Conservation (phyloP, 768 basidiomycete species). For the Kwoniella sp. region DNA sequence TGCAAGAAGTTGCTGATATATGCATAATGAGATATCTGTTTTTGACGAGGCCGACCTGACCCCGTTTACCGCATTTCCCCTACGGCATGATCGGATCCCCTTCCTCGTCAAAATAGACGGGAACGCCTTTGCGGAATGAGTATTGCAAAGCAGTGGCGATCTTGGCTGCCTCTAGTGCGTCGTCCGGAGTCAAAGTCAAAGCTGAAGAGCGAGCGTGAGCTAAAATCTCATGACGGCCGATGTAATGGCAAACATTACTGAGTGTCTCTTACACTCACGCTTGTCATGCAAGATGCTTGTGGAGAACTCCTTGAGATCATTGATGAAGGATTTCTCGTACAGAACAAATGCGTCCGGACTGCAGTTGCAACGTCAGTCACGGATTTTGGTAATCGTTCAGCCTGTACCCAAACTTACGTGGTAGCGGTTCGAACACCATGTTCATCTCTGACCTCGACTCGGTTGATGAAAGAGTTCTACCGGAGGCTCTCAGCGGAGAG, state of each 20-base stretch:
- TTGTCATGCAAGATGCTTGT: slow-evolving; percentile 27
- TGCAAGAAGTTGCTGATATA: too few species aligned
- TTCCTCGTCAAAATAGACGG: slow-evolving; percentile 30
- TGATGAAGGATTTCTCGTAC: slow-evolving; percentile 32
- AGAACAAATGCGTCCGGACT: slow-evolving; percentile 21
- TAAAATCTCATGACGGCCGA: too few species aligned
- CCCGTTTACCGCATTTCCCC: too few species aligned
- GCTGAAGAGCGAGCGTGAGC: too few species aligned
- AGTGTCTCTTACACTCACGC: slow-evolving; percentile 12
- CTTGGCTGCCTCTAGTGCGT: slow-evolving; percentile 30
- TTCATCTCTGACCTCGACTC: slow-evolving; percentile 26
- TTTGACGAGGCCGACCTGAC: too few species aligned
- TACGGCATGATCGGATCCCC: slow-evolving; percentile 16
- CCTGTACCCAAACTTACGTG: too few species aligned
- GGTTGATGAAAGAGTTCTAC: slow-evolving; percentile 22
- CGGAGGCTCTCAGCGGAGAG: too few species aligned
- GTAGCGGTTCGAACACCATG: slow-evolving; percentile 29
- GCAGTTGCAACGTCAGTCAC: not conserved
- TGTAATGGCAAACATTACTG: too few species aligned
- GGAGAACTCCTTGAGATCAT: slow-evolving; percentile 26
- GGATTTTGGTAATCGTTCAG: too few species aligned
- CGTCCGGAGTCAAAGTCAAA: slow-evolving; percentile 4
- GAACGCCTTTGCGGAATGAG: slow-evolving; percentile 23
- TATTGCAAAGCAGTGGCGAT: slow-evolving; percentile 27
- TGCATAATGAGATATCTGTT: too few species aligned